Evolutionary conservation across 1,139 yeast genomes (phyloP), one percentile per base, ranked within the genome.

Genomic region (Nematodospora anomalae): DNA sequence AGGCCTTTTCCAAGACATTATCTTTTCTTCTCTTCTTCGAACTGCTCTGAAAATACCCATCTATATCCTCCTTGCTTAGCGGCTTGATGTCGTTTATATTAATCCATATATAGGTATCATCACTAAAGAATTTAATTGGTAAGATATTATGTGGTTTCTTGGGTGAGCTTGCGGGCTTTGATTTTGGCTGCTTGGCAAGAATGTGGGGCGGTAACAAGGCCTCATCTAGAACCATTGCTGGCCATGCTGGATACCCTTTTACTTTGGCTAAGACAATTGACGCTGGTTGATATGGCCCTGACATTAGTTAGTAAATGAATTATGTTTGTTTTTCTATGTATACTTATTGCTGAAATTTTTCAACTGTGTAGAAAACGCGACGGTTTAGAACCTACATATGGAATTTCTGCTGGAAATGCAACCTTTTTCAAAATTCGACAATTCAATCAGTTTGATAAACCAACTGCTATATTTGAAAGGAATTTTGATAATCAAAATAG

Each of bases 201-300:
- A 83, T 73, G 46, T 73, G 64, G 8, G 64, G 71, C 1, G 92
- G 90, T 8, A 83, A 62, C 5, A 74, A 52, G 16, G 69, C 64
- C 37, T 65, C 71, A 2, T 82, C 83, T n/a, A 83, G 68, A 2
- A 83, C 77, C 76, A 83, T 79, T 3, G 88, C 87, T 1, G 92
- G 92, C 92, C 92, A 83, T 30, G 86, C 80, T 6, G 90, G 84
- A 52, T 79, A 83, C 5, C 90, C 89, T 51, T 83, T 83, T 22
- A 83, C 80, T 54, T 83, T 83, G 5, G 89, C 88, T 26, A 83
- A 65, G 0, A 83, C 89, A 3, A 81, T 59, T 18, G 69, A 43
- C n/a, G 43, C 54, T 8, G 65, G 63, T 8, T 38, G 41, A 26
- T 37, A 52, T n/a, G n/a, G n/a, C 15, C 37, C 32, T 18, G 21